Evolutionary conservation across 768 basidiomycete species (phyloP), one percentile per base, ranked within the genome.

Genomic region (Auricularia auricula-judae): DNA sequence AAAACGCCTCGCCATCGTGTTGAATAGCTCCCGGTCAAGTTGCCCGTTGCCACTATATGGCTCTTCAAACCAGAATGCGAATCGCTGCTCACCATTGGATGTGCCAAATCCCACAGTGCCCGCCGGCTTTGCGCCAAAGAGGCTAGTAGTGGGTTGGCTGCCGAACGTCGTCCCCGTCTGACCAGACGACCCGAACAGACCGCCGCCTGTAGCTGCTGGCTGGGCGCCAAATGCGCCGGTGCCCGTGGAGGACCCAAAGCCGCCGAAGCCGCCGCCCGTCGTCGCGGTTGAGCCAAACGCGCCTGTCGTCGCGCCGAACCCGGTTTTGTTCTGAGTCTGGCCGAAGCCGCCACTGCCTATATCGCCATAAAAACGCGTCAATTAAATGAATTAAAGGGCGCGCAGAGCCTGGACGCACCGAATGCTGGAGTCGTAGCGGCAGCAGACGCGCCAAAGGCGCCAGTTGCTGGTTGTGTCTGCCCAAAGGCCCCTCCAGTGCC

Each of bases 91-190:
- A 67, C 78, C 69, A 36, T 74, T 66, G 11, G 76, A 70, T 12
- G 75, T 67, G 4, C 82, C 84, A 71, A 84, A 83, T 64, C 78
- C 72, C 34, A 81, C 77, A 3, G 80, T 75, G 8, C 78, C 67
- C 7, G 83, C 72, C 61, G 77, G 80, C 60, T 75, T 70, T 66
- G 83, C 83, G 8, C 87, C 88, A 71, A 91, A 91, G 23, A 86
- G 71, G 66, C 47, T 36, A 69, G 61, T 69, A 11, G 71, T 72
- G 29, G 78, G 69, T 4, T 69, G 61, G 12, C 67, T 35, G 54
- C 76, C 78, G 60, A 79, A 79, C 54, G 72, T 42, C 59, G 60
- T 72, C 71, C 0, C 71, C 67, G 34, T 74, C 73, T 16, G 76
- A 63, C 58, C n/a, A 21, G 63, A 33, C 34, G 44, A 39, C 43